phyloP scores from a whole-genome alignment of 164 flowering plant genomes.

The Platanus orientalis region DNA sequence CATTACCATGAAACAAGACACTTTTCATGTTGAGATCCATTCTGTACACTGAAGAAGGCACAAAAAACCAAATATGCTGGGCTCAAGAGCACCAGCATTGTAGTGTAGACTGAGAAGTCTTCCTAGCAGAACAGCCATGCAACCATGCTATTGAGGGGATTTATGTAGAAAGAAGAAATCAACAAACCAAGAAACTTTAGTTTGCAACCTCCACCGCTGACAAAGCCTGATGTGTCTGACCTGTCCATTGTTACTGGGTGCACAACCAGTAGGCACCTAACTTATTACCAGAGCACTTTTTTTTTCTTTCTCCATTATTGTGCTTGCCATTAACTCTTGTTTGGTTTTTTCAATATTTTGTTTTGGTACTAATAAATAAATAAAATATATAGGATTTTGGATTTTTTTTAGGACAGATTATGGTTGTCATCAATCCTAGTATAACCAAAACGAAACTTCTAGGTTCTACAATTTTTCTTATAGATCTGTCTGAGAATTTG shows the following conservation, averaged over 20 bases:
- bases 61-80: background rate
- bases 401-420: too few species aligned
- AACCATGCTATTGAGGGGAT: slow-evolving; percentile 13
- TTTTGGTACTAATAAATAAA: too few species aligned
- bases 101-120: background rate
- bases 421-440: too few species aligned
- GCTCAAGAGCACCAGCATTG: background rate
- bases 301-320: too few species aligned
- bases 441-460: too few species aligned
- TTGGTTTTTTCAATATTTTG: too few species aligned
- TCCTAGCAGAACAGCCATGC: slow-evolving; percentile 7
- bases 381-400: too few species aligned
- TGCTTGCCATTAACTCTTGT: too few species aligned
- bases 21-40: slow-evolving; percentile 49
- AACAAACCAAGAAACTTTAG: slow-evolving; percentile 18
- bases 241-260: slow-evolving; percentile 27
- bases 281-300: slow-evolving; percentile 11
- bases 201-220: slow-evolving; percentile 57
- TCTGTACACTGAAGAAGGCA: slow-evolving; percentile 2
- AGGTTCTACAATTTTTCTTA: too few species aligned
- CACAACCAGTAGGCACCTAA: slow-evolving; percentile 5
- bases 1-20: slow-evolving; percentile 23
- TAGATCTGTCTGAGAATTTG: too few species aligned
- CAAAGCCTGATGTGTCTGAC: slow-evolving; percentile 50
- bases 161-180: slow-evolving; percentile 12